These are phyloP conservation scores for Aspergillus pseudoterreus DNA, from an alignment of 2,329 filamentous ascomycete genomes.

Conservation along the genomic window DNA sequence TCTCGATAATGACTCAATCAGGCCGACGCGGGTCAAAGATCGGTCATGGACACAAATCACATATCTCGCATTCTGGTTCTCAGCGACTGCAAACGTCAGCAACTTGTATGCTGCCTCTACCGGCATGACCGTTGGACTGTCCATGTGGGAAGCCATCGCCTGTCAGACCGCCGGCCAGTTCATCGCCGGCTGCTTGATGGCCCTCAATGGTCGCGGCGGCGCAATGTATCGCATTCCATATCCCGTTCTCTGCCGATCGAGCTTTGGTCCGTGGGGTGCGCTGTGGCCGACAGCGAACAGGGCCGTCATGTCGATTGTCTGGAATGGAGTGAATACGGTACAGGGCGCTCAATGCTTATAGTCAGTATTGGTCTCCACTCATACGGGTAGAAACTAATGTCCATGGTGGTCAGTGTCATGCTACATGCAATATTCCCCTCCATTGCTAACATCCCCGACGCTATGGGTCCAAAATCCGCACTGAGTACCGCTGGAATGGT, in stretches of 20 bases:
- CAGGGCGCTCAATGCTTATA: slow-evolving; percentile 39
- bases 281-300: slow-evolving; percentile 40
- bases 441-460: slow-evolving; percentile 39
- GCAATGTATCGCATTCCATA: slow-evolving; percentile 45
- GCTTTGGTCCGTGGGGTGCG: slow-evolving; percentile 45
- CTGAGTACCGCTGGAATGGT: slow-evolving; percentile 42
- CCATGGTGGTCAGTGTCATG: slow-evolving; percentile 26
- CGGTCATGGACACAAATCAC: slow-evolving; percentile 41
- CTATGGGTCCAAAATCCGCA: slow-evolving; percentile 39
- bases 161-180: slow-evolving; percentile 41
- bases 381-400: background rate
- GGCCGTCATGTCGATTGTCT: slow-evolving; percentile 46
- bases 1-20: slow-evolving; percentile 42
- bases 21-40: slow-evolving; percentile 37
- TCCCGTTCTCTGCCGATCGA: slow-evolving; percentile 41
- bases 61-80: slow-evolving; percentile 45
- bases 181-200: slow-evolving; percentile 32
- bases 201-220: slow-evolving; percentile 42
- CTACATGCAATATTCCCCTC: slow-evolving; percentile 42
- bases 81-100: slow-evolving; percentile 34
- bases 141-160: slow-evolving; percentile 49
- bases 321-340: slow-evolving; percentile 42
- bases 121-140: slow-evolving; percentile 42
- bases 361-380: slow-evolving; percentile 6
- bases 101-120: slow-evolving; percentile 40